Evolutionary conservation across 768 basidiomycete species (phyloP), one percentile per base, ranked within the genome.

Genomic region (Lepiota brunneoincarnata): DNA sequence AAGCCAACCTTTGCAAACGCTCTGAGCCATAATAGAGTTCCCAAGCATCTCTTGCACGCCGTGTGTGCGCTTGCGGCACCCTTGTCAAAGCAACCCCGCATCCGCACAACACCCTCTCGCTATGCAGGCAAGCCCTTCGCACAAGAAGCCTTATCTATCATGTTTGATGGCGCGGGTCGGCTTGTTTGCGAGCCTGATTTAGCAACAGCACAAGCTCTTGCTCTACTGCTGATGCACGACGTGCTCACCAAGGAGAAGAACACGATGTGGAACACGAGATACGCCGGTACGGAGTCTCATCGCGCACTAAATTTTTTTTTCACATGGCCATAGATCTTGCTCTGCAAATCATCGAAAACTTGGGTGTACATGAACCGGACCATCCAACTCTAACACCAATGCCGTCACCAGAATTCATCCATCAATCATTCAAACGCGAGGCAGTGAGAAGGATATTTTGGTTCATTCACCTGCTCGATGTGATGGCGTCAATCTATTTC

Each of bases 401-500:
- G 39, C 82, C 83, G 48, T 75, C 82, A 55, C 72, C 80, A 49
- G 79, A 81, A 49, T 81, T 81, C 59, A 82, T 83, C 20, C 77
- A 84, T 57, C 73, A 74, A 50, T 79, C 79, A 43, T 81, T 88
- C 59, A 84, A 89, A 62, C 85, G 83, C 56, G 89, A 93, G 72
- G 87, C 86, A 57, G 75, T 84, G n/a, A 84, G 90, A 42, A 82
- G 90, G 52, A 82, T 87, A 54, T 91, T 91, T 68, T 92, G 90
- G 89, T 74, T 89, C 51, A 81, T 89, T 54, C 81, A 84, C 63
- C 70, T 83, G 56, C 74, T 87, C 63, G 82, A 86, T 62, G 69
- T 78, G 58, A 68, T 75, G 64, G 69, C 72, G 23, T 69, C 70
- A 38, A 72, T 77, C 38, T 77, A 73, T 64, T 75, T 75, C 65